Evolutionary conservation across 1,139 yeast species (phyloP).

Genomic region (Geotrichum australiense): DNA sequence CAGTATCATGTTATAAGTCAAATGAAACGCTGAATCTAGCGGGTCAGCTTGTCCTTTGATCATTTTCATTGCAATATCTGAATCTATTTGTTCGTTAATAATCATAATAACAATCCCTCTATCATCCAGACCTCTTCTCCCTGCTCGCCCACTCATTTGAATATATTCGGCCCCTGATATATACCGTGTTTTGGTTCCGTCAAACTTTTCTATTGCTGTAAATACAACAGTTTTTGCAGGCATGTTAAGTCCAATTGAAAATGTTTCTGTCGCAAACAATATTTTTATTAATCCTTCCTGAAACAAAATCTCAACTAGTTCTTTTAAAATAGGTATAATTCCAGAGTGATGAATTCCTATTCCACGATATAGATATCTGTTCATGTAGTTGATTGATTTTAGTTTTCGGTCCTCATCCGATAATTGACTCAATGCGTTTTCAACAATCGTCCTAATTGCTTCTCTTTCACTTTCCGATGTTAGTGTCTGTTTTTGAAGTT

Average conservation of each 20-base stretch:
- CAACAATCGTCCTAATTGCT: slow-evolving; percentile 78
- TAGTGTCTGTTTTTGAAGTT: slow-evolving; percentile 92
- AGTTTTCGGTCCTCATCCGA: slow-evolving; percentile 88
- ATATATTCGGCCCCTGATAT: slow-evolving; percentile 99
- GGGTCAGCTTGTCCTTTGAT: slow-evolving; percentile 98
- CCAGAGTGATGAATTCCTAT: slow-evolving; percentile 99
- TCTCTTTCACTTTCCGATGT: slow-evolving; percentile 89
- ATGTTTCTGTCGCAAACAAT: slow-evolving; percentile 94
- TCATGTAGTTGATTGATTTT: slow-evolving; percentile 87
- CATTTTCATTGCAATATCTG: slow-evolving; percentile 98
- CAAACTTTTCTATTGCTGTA: slow-evolving; percentile 97
- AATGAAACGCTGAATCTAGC: slow-evolving; percentile 90
- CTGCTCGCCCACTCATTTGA: slow-evolving; percentile 99
- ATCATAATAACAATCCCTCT: slow-evolving; percentile 98
- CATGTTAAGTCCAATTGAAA: slow-evolving; percentile 95
- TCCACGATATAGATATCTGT: slow-evolving; percentile 86
- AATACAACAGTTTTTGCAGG: slow-evolving; percentile 98
- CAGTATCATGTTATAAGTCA: slow-evolving; percentile 95
- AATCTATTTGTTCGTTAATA: slow-evolving; percentile 99
- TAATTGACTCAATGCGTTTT: slow-evolving; percentile 76
- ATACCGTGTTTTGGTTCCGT: slow-evolving; percentile 96
- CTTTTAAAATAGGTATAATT: slow-evolving; percentile 86
- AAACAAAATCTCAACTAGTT: slow-evolving; percentile 91
- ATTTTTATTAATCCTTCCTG: slow-evolving; percentile 95
- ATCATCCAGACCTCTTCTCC: slow-evolving; percentile 98